Base-by-base conservation (phyloP, 345 rosid genomes). In the Erucastrum elatum region DNA sequence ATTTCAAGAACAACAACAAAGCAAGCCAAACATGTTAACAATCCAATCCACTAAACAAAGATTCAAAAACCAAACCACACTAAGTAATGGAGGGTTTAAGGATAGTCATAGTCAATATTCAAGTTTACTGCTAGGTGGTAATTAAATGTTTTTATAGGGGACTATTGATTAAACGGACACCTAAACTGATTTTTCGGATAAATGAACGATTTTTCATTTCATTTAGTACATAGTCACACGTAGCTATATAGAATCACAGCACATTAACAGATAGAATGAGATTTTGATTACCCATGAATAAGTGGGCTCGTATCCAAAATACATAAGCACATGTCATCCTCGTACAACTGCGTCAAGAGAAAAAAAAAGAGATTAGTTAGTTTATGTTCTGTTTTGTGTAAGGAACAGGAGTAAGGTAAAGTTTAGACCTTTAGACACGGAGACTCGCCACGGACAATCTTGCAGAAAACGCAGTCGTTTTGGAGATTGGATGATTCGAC, bases 291-390 rank as follows among this genome's bases (percentile, higher is more conserved):
- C 98, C 97, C 98, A 83, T 68, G 85, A 79, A 85, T 84, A 75
- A 94, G 80, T 37, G 98, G 98, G 70, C 79, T 88, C 0, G 85
- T 80, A 83, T 94, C 98, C 90, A 94, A 80, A 77, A 94, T 91
- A 81, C 97, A 94, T 25, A 94, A 75, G 80, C 97, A 94, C 84
- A 63, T 75, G 66, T 94, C 95, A 84, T 94, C 98, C 84, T 94
- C 98, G 61, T 90, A 94, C 49, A 94, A 84, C 98, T 94, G 91
- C 63, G 75, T 55, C 16, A 80, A 75, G 76, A 70, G 4, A 59
- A 16, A 16, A 6, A 35, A 35, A 26, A 59, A 58, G 1, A 51
- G 6, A 30, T 51, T 0, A 1, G 53, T 6, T 56, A 62, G 39
- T 31, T 46, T 12, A 46, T 46, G 6, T 46, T 39, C 1, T 46